Evolutionary conservation across 345 rosid genomes (phyloP).

Genomic region (Punica granatum): DNA sequence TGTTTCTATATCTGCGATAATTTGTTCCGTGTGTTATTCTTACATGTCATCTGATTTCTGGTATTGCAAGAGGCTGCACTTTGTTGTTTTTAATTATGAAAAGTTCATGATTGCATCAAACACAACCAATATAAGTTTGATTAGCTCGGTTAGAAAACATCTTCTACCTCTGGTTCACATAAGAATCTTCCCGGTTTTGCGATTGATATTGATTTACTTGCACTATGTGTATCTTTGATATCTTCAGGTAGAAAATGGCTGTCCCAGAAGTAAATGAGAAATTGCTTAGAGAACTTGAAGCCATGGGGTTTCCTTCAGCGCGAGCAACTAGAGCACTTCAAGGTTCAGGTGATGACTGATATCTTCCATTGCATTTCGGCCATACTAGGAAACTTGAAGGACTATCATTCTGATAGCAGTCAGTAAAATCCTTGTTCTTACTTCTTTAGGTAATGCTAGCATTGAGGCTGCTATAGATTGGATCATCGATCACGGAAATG

Average conservation of each 20-base stretch:
- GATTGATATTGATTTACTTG: not conserved
- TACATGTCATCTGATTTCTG: not conserved
- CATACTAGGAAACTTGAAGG: not conserved
- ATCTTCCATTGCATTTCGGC: not conserved
- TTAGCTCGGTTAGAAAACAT: too few relatives aligned
- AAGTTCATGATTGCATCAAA: too few relatives aligned
- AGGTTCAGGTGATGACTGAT: conserved; percentile 37
- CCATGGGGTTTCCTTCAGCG: conserved; percentile 52
- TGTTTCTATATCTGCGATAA: not conserved
- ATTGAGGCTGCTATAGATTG: conserved; percentile 69
- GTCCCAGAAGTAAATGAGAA: conserved; percentile 44
- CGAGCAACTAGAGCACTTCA: conserved; percentile 61
- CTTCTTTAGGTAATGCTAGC: conserved; percentile 45
- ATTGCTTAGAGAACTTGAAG: conserved; percentile 56
- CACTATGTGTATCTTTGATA: not conserved
- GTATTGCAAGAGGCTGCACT: not conserved
- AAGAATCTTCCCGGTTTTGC: not conserved
- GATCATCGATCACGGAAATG: conserved; percentile 71
- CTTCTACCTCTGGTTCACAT: too few relatives aligned
- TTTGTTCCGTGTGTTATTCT: not conserved
- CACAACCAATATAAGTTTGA: too few relatives aligned
- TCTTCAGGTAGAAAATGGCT: conserved; percentile 16
- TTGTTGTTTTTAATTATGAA: too few relatives aligned
- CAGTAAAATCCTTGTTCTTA: not conserved
- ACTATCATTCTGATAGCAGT: not conserved